Base-by-base conservation (phyloP, 306 rosid genomes). In the Acmispon strigosus region DNA sequence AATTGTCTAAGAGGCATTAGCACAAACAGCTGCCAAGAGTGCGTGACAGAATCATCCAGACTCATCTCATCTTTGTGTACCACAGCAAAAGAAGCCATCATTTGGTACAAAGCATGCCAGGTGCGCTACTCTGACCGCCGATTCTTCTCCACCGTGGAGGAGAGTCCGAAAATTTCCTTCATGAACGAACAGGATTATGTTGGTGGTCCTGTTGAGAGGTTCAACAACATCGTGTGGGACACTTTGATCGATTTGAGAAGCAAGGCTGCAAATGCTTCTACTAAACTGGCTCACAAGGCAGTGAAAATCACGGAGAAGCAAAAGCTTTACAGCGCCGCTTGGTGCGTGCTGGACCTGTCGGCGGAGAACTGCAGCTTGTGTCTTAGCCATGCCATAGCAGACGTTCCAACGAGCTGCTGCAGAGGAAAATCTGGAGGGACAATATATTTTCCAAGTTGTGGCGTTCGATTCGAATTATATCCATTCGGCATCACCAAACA, bases 401-500 rank as follows among this genome's bases (percentile, higher is more conserved):
- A 45, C 12, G 48, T 72, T 59, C 58, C 76, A 47, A 47, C 49
- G 10, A 7, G 15, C 6, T 71, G 76, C 10, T 71, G 76, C 1
- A 61, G 42, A 49, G 77, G 61, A 36, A 72, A 72, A 59, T 7
- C 24, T 32, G 69, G 77, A 19, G 77, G 69, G 3, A 72, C 17
- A 49, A 69, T 72, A 32, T 13, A 12, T 61, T 13, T 59, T 55
- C 77, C 77, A 24, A 72, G 69, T 61, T 72, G 77, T 9, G 12
- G 29, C 4, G 17, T 49, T 20, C 48, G 62, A 22, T 72, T 2
- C 4, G 69, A 72, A 36, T 6, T 72, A n/a, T 60, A 60, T 61
- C 51, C 51, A 37, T 72, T 60, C 34, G 5, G 34, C 34, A 0
- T 27, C 34, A 4, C 34, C 34, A 27, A 27, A n/a, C n/a, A n/a